Conservation (phyloP, 768 basidiomycete species). For the Boletus coccyginus region DNA sequence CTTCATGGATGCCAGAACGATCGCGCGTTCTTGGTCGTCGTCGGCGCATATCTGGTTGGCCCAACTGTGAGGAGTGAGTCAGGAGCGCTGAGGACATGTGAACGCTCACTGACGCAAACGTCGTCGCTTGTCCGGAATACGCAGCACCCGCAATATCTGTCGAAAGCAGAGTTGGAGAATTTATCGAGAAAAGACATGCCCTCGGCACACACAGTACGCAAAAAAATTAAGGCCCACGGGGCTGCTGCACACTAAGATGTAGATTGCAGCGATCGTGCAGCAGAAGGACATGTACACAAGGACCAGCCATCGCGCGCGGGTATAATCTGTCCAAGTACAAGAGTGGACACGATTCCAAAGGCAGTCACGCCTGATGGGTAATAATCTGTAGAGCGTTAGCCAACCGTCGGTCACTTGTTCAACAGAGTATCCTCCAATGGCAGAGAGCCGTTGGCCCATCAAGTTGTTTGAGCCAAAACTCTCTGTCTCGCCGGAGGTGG, state of each 20-base stretch:
- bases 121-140: conserved; percentile 74
- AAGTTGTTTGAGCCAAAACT: conserved; percentile 68
- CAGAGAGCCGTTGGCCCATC: conserved; percentile 71
- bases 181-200: not conserved
- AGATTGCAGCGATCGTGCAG: conserved; percentile 51
- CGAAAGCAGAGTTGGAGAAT: not conserved
- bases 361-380: conserved; percentile 67
- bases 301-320: conserved; percentile 57
- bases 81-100: not conserved
- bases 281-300: conserved; percentile 61
- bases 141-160: conserved; percentile 61
- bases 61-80: conserved; percentile 45
- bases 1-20: conserved; percentile 80
- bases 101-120: conserved; percentile 54
- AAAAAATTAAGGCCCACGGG: conserved; percentile 68
- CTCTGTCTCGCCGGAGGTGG: conserved; percentile 64
- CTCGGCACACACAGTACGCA: conserved; percentile 57
- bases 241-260: conserved; percentile 59
- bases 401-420: conserved; percentile 42
- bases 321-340: conserved; percentile 63
- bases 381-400: conserved; percentile 36
- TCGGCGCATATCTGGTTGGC: conserved; percentile 76
- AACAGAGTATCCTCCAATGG: conserved; percentile 58
- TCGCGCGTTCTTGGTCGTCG: conserved; percentile 64
- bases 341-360: conserved; percentile 60